Conservation (phyloP, 225 moss, liverwort and hornwort species). For the Lunularia cruciata region DNA sequence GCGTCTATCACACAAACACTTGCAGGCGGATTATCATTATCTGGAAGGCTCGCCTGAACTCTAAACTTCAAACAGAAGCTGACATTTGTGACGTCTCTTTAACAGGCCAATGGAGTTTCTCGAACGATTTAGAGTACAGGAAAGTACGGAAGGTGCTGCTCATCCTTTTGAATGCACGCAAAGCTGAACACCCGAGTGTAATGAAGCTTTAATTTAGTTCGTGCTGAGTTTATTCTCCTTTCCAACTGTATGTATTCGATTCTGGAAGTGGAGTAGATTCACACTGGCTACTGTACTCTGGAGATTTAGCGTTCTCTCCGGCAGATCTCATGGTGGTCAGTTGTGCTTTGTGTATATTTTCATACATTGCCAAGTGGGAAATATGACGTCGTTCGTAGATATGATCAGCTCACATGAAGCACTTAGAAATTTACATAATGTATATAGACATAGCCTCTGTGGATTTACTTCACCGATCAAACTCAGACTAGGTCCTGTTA, state of each 20-base stretch:
- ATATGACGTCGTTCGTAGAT: too few species aligned
- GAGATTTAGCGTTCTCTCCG: neutral
- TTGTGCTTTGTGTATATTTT: neutral
- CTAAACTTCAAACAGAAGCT: too few species aligned
- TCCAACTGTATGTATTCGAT: conserved; percentile 11
- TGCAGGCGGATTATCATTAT: too few species aligned
- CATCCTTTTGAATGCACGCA: conserved; percentile 98
- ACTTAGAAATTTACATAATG: neutral
- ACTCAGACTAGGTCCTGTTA: neutral
- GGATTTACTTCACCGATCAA: neutral
- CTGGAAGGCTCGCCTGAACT: too few species aligned
- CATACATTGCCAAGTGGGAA: neutral
- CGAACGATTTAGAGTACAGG: conserved; percentile 89
- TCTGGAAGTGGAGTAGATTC: conserved; percentile 6
- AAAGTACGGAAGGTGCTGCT: conserved; percentile 83
- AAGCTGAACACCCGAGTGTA: conserved; percentile 53
- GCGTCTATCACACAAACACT: too few species aligned
- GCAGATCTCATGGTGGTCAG: neutral
- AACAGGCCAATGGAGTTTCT: conserved; percentile 89
- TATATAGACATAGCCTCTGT: conserved; percentile 8
- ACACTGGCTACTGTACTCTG: neutral
- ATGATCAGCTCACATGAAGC: neutral
- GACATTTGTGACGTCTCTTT: neutral
- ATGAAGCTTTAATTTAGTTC: conserved; percentile 12
- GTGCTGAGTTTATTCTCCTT: conserved; percentile 11